Evolutionary conservation across 805 yeast genomes (phyloP).

Genomic region (Candida chilensis): DNA sequence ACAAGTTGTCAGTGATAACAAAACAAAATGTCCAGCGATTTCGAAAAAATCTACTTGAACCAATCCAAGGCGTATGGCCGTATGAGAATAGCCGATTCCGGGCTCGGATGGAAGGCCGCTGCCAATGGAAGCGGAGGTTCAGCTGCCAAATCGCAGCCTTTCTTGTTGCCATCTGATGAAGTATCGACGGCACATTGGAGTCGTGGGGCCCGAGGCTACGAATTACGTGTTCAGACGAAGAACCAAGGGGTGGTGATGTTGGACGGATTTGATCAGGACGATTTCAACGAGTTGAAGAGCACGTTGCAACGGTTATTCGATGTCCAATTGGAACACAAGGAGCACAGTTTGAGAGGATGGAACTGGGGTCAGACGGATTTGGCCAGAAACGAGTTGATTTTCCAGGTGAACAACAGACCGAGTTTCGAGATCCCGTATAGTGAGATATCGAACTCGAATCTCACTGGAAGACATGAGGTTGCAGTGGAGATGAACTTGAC

Average conservation of each 20-base stretch:
- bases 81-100: slow-evolving; percentile 92
- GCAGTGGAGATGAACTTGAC: slow-evolving; percentile 74
- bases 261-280: slow-evolving; percentile 89
- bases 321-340: slow-evolving; percentile 69
- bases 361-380: slow-evolving; percentile 96
- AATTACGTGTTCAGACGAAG: slow-evolving; percentile 81
- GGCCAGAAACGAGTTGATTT: slow-evolving; percentile 84
- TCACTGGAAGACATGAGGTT: slow-evolving; percentile 90
- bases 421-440: slow-evolving; percentile 84
- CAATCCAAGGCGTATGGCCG: slow-evolving; percentile 80
- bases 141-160: slow-evolving; percentile 50
- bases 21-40: slow-evolving; percentile 48
- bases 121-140: slow-evolving; percentile 37
- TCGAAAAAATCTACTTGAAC: slow-evolving; percentile 84
- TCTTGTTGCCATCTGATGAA: slow-evolving; percentile 81
- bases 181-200: slow-evolving; percentile 81
- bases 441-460: slow-evolving; percentile 73
- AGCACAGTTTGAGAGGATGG: slow-evolving; percentile 97
- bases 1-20: too few species aligned
- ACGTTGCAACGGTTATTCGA: slow-evolving; percentile 74
- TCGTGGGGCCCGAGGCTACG: slow-evolving; percentile 87
- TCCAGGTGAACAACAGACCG: slow-evolving; percentile 81
- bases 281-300: slow-evolving; percentile 70
- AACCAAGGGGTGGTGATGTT: slow-evolving; percentile 77
- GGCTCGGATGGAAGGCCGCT: slow-evolving; percentile 91